Conservation (phyloP, 2,329 filamentous ascomycete genomes). For the Xylaria sp. region DNA sequence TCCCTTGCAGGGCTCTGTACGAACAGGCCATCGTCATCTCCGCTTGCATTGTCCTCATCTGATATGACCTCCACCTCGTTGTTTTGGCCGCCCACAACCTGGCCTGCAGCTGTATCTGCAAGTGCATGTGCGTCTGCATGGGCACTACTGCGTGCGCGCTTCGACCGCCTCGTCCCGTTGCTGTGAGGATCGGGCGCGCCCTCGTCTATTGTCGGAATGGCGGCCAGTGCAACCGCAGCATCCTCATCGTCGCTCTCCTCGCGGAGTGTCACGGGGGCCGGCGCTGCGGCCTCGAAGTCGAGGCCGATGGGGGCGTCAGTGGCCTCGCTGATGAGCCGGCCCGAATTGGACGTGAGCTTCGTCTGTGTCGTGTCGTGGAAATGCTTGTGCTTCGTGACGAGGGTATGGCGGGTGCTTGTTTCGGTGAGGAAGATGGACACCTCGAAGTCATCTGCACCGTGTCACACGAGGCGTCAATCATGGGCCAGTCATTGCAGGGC, state of each 20-base stretch:
- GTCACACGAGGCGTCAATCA: slow-evolving; percentile 42
- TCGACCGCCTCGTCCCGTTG: slow-evolving; percentile 46
- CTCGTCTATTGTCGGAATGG: slow-evolving; percentile 62
- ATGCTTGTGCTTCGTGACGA: slow-evolving; percentile 86
- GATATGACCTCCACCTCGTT: slow-evolving; percentile 52
- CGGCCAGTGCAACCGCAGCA: slow-evolving; percentile 63
- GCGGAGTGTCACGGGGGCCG: slow-evolving; percentile 55
- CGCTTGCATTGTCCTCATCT: slow-evolving; percentile 53
- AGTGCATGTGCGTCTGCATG: slow-evolving; percentile 38
- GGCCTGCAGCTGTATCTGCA: slow-evolving; percentile 36
- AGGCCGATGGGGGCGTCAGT: slow-evolving; percentile 66
- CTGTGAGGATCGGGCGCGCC: slow-evolving; percentile 37
- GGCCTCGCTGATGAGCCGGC: slow-evolving; percentile 67
- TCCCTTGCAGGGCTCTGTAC: slow-evolving; percentile 51
- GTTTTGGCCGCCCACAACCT: slow-evolving; percentile 46
- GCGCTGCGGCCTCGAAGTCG: slow-evolving; percentile 39
- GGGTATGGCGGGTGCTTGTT: slow-evolving; percentile 82
- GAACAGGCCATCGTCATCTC: slow-evolving; percentile 49
- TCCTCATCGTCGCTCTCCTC: slow-evolving; percentile 72
- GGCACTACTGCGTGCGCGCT: slow-evolving; percentile 49
- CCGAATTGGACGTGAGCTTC: slow-evolving; percentile 70
- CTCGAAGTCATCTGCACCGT: slow-evolving; percentile 84
- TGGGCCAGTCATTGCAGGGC: slow-evolving; percentile 23
- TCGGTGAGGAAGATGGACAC: slow-evolving; percentile 94
- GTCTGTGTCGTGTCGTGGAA: slow-evolving; percentile 69